Conservation (phyloP, 305 asterid species). For the Fraxinus xanthoxyloides region DNA sequence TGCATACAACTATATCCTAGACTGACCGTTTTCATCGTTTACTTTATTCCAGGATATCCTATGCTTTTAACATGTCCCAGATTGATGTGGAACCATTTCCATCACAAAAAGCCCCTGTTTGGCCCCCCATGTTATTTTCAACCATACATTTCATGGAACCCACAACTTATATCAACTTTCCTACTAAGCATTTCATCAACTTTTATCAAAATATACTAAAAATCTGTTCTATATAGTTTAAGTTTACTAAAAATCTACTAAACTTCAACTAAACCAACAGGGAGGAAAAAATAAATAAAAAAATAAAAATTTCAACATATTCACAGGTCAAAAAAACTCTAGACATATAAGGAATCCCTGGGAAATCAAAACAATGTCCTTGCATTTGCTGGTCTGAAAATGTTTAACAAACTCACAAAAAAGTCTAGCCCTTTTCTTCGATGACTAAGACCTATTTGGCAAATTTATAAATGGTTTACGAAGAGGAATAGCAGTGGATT, state of each 20-base stretch:
- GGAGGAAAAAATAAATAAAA: neutral
- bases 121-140: neutral
- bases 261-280: neutral
- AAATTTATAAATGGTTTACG: neutral
- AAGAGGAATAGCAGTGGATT: neutral
- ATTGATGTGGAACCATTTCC: neutral
- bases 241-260: neutral
- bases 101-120: neutral
- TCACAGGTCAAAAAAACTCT: neutral
- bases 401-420: neutral
- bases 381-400: neutral
- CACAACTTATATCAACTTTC: neutral
- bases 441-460: neutral
- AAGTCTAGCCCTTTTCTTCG: neutral
- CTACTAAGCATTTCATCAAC: neutral
- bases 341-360: neutral
- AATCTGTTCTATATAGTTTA: neutral
- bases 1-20: neutral
- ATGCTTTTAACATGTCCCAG: neutral
- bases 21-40: neutral
- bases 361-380: neutral
- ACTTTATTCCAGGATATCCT: neutral
- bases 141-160: neutral
- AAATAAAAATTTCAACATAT: neutral
- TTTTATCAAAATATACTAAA: neutral